Evolutionary conservation across 371 early-diverging fungal genomes (phyloP).

Genomic region (Circinella minor): DNA sequence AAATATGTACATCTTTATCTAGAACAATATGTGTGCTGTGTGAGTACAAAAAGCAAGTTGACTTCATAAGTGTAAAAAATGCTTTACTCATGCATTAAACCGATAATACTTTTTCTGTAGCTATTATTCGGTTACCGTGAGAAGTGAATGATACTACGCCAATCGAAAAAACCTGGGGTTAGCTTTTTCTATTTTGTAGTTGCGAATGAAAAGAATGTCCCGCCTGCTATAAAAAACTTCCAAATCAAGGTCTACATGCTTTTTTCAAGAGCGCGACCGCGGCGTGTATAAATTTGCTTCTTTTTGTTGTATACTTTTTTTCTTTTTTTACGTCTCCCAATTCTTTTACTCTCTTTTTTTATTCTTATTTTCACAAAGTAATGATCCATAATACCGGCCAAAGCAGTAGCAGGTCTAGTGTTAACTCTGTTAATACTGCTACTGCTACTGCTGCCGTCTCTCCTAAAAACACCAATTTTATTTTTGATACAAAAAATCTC

Average conservation of each 20-base stretch:
- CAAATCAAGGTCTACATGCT: too few species aligned
- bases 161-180: too few species aligned
- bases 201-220: background rate
- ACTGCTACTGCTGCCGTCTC: background rate
- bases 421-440: background rate
- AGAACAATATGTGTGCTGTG: background rate
- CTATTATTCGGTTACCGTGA: too few species aligned
- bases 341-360: background rate
- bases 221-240: background rate
- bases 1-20: background rate
- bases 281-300: too few species aligned
- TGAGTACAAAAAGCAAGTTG: too few species aligned
- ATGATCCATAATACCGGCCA: constrained; percentile 4
- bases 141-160: too few species aligned
- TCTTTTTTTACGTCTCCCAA: background rate
- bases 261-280: too few species aligned
- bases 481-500: background rate
- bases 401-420: background rate
- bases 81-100: too few species aligned
- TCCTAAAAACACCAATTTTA: background rate
- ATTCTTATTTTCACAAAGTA: background rate
- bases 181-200: too few species aligned
- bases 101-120: too few species aligned
- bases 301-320: background rate
- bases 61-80: too few species aligned